Base-by-base conservation (phyloP, 768 basidiomycete species). In the Phanerochaete carnosa region DNA sequence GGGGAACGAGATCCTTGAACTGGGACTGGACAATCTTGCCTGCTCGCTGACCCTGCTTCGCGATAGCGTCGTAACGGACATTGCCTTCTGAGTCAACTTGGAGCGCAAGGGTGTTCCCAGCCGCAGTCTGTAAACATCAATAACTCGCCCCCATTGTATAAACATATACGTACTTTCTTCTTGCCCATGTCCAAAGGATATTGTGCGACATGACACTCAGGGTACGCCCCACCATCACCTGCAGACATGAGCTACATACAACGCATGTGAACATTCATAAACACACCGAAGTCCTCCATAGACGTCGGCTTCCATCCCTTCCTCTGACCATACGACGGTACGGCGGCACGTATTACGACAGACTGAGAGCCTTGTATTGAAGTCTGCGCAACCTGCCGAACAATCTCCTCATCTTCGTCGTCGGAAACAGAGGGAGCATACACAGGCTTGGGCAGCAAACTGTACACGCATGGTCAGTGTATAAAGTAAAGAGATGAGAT, bases 61-160 rank as follows among this genome's bases (percentile, higher is more conserved):
- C 96, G 66, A 98, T 98, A 55, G 92, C 95, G 74, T 97, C 95
- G 71, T 98, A 99, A 64, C 93, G 89, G 55, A 98, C 95, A 63
- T 94, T 95, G 49, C 97, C 97, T 73, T 97, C 95, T 61, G 85
- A 85, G 70, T 99, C 96, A 29, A 98, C 96, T 82, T 96, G 95
- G 3, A 99, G 83, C 5, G 97, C 95, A 9, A 99, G 83, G 0
- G 97, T 98, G 68, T 95, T 96, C 6, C 96, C 96, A 25, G 92
- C 87, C 4, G 92, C 88, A 1, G 91, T 88, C 94, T 96, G 62
- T 30, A 37, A n/a, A 25, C 66, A 22, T 22, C 33, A 35, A 37
- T 26, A 28, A 43, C 39, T 61, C 29, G 19, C 35, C 33, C 32
- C 29, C 12, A 54, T 32, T 32, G 29, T 1, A 11, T 0, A 29